Base-by-base conservation (phyloP, 257 asterid species). In the Linderniella brevidens region DNA sequence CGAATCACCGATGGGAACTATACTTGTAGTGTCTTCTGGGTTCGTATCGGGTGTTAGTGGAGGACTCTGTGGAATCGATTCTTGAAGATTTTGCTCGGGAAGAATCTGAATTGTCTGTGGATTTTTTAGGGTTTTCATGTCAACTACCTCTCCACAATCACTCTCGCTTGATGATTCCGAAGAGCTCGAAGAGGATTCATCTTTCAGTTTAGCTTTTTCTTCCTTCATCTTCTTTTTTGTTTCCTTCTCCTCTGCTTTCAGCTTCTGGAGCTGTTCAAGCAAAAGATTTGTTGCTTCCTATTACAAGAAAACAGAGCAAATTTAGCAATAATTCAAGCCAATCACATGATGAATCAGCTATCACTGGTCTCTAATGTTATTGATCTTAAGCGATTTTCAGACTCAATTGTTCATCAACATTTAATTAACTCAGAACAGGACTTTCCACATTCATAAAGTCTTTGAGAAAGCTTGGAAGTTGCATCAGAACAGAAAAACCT, bases 251-350 rank as follows among this genome's bases (percentile, higher is more conserved):
- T 77, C 76, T 25, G 59, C 62, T 53, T 47, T 66, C 1, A 74
- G 36, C 59, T 68, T 68, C 75, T 76, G 68, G 11, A 87, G 75
- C 53, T 72, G 77, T 11, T 65, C 68, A 35, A 73, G 41, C 56
- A 86, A 59, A 29, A 55, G 25, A 37, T 66, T 77, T 4, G 87
- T 65, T 0, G 88, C 87, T 42, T 77, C 87, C 94, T 86, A 74
- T 4, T 8, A 18, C 11, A 15, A 15, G 18, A n/a, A 43, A n/a
- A n/a, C n/a, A n/a, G n/a, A n/a, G n/a, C n/a, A n/a, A n/a, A 13
- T 11, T 13, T 2, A 43, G 4, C 47, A n/a, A 25, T 25, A 25
- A 25, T 25, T 42, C 13, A n/a, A n/a, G n/a, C 37, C 4, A 19
- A 9, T 10, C 29, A 43, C 11, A 37, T 40, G 13, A 15, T 1